Percentiles rank a stretch among this genome's conserved stretches.
Evolutionary conservation across 148 eudicot genomes (phyloP).

Genomic region (Pouteria glomerata): DNA sequence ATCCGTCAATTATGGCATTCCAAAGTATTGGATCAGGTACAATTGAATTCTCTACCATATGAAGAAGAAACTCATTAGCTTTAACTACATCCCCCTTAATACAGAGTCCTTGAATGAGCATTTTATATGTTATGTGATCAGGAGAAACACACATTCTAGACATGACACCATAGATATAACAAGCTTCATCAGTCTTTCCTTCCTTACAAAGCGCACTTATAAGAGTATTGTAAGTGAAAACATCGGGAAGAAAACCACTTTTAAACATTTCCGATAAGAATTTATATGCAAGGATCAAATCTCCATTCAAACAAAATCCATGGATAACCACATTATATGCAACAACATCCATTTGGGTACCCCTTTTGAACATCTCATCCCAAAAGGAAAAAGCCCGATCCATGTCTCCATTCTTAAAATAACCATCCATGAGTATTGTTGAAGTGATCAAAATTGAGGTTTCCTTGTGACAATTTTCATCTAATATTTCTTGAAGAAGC

Average conservation of each 20-base stretch:
- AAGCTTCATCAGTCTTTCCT: slow-evolving; percentile 48
- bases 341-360: slow-evolving; percentile 30
- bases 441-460: slow-evolving; percentile 38
- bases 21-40: slow-evolving; percentile 57
- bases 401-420: slow-evolving; percentile 46
- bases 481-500: slow-evolving; percentile 46
- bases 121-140: slow-evolving; percentile 48
- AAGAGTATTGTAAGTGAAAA: slow-evolving; percentile 55
- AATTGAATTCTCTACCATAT: slow-evolving; percentile 49
- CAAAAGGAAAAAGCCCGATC: slow-evolving; percentile 36
- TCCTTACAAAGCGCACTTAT: slow-evolving; percentile 45
- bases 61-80: slow-evolving; percentile 39
- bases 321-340: slow-evolving; percentile 66
- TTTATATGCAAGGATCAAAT: slow-evolving; percentile 39
- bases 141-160: slow-evolving; percentile 52
- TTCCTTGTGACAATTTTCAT: slow-evolving; percentile 23
- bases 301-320: slow-evolving; percentile 47
- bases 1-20: slow-evolving; percentile 64
- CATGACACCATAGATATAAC: slow-evolving; percentile 47
- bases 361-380: slow-evolving; percentile 33
- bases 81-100: slow-evolving; percentile 37
- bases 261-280: slow-evolving; percentile 55
- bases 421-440: slow-evolving; percentile 55
- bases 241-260: slow-evolving; percentile 55
- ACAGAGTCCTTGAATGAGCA: slow-evolving; percentile 64